Base-by-base conservation (phyloP, 2,329 filamentous ascomycete species). In the Zarea fungicola region DNA sequence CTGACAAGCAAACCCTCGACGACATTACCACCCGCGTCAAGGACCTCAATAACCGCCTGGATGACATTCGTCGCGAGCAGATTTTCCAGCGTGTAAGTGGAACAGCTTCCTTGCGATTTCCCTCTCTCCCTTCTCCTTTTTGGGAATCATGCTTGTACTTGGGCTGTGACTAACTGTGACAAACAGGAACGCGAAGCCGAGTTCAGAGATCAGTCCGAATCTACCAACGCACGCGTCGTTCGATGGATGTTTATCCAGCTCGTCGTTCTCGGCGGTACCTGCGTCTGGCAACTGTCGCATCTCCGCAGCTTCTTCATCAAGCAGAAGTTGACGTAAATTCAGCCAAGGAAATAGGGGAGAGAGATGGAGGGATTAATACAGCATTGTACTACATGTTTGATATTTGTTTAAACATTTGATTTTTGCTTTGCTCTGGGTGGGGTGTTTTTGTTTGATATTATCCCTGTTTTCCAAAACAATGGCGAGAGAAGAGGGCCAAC, bases 261-360 rank as follows among this genome's bases (percentile, higher is more conserved):
- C 52, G 78, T 83, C 45, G 82, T 97, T 31, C 76, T 99, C 47
- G 88, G 84, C 48, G 77, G 85, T 49, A 96, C 93, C 28, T 99
- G 93, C 72, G 88, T 89, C 53, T 99, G 93, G 93, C 93, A 99
- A 70, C 77, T 99, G 40, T 95, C 90, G 47, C 92, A 99, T 71
- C 79, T 99, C 60, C 81, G 93, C 59, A 87, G 88, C 40, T 99
- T 99, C 80, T 99, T 99, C 76, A 99, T 99, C 77, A 99, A 99
- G 80, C 92, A 97, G 76, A 99, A 99, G 80, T 83, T 99, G 67
- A 97, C 93, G 52, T 99, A 81, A 70, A 41, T n/a, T 11, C 7
- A 8, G 6, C 31, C 8, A 29, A 14, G 8, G 28, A 14, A 8
- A 16, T 34, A 9, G 16, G 10, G 26, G 36, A 35, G 11, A 28